A percentile compares a stretch with the other conserved stretches of the same genome.
phyloP scores from a whole-genome alignment of 768 basidiomycete species.

The Phylloporus arenicola region DNA sequence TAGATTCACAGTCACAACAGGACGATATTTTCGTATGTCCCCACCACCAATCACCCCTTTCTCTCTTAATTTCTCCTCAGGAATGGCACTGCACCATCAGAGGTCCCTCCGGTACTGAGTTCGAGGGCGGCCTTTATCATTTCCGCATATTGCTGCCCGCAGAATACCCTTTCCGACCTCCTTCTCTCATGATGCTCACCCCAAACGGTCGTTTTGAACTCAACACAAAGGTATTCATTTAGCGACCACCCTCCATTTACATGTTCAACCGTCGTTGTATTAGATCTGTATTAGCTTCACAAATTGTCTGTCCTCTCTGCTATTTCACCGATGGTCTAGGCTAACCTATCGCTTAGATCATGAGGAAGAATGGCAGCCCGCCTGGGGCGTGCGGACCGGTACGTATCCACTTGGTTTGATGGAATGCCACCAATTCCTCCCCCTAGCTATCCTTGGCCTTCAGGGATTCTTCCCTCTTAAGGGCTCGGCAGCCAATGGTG shows the following conservation, averaged over 20 bases:
- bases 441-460: conserved; percentile 73
- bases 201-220: conserved; percentile 97
- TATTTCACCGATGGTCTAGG: conserved; percentile 25
- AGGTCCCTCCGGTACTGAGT: conserved; percentile 84
- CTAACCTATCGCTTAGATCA: conserved; percentile 55
- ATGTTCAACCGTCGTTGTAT: conserved; percentile 4
- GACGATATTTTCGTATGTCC: conserved; percentile 81
- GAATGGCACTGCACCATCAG: conserved; percentile 99
- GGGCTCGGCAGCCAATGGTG: conserved; percentile 80
- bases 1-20: conserved; percentile 33
- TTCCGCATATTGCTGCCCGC: conserved; percentile 86
- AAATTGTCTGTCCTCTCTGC: conserved; percentile 53
- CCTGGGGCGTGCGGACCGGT: conserved; percentile 97
- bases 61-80: conserved; percentile 29
- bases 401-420: conserved; percentile 20
- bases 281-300: conserved; percentile 94
- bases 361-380: conserved; percentile 96
- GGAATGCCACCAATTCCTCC: conserved; percentile 6
- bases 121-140: conserved; percentile 94
- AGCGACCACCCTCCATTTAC: conserved; percentile 12
- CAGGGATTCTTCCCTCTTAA: conserved; percentile 88
- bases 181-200: conserved; percentile 92
- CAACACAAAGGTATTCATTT: conserved; percentile 73
- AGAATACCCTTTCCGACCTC: conserved; percentile 95
- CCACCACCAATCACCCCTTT: conserved; percentile 4